These are phyloP conservation scores for Pseudocercospora crystallina DNA, from an alignment of 2,329 filamentous ascomycete genomes.

Conservation along the genomic window DNA sequence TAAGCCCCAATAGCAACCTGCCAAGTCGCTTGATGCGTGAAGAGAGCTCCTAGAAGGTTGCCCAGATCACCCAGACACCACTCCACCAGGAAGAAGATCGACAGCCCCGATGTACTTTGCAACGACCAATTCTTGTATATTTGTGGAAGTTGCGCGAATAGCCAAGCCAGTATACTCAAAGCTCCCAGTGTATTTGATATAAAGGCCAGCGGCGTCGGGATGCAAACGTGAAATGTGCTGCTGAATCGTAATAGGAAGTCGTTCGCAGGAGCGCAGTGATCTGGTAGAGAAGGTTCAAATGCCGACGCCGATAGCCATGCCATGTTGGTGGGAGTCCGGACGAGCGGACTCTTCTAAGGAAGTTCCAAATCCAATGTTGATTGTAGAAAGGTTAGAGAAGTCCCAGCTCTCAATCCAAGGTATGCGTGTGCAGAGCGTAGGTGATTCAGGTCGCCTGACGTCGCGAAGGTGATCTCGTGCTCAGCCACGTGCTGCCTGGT, in stretches of 20 bases:
- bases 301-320: slow-evolving; percentile 26
- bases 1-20: slow-evolving; percentile 65
- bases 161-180: slow-evolving; percentile 65
- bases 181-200: slow-evolving; percentile 61
- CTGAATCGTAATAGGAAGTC: slow-evolving; percentile 59
- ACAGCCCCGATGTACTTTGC: slow-evolving; percentile 64
- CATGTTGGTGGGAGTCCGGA: slow-evolving; percentile 21
- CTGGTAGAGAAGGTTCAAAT: slow-evolving; percentile 49
- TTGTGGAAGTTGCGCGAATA: slow-evolving; percentile 68
- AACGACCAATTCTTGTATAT: slow-evolving; percentile 67
- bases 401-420: slow-evolving; percentile 6
- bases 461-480: slow-evolving; percentile 17
- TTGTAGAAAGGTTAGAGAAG: background rate
- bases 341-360: background rate
- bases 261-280: slow-evolving; percentile 60
- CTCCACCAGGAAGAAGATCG: slow-evolving; percentile 64
- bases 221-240: slow-evolving; percentile 60
- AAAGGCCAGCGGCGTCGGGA: slow-evolving; percentile 63
- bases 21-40: slow-evolving; percentile 65
- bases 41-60: slow-evolving; percentile 62
- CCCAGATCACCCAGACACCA: slow-evolving; percentile 66
- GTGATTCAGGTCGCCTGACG: slow-evolving; percentile 3
- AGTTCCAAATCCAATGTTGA: too few relatives aligned
- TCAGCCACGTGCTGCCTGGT: slow-evolving; percentile 22
- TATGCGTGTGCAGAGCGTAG: slow-evolving; percentile 6